Evolutionary conservation across 805 yeast genomes (phyloP), one percentile per base, ranked within the genome.

Genomic region (Saturnispora saitoi): DNA sequence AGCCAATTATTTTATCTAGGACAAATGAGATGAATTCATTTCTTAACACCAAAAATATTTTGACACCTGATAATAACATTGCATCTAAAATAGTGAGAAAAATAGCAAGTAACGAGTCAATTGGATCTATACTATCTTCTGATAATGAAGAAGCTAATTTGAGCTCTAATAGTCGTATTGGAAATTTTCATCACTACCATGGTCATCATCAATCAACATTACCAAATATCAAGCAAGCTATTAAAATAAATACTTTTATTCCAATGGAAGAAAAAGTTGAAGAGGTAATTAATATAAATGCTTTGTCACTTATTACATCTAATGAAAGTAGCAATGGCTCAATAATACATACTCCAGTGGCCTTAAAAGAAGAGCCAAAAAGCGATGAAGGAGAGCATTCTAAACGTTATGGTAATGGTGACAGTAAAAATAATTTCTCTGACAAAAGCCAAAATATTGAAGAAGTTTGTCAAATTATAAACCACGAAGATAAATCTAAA

Each of bases 21-120:
- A 30, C 37, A 9, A 41, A 40, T 2, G 45, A 46, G 14, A 32
- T 60, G 42, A 43, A 51, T 9, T 46, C 45, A 3, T 15, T 60
- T 14, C 43, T 60, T 17, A 49, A 45, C 7, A 31, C 51, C 14
- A 61, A 59, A 42, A 14, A 36, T 28, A 38, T 32, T 17, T n/a
- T 41, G 14, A 29, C 20, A 15, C 45, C 51, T 14, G 28, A 29
- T 12, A 22, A 2, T 19, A 11, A 24, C 26, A 4, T 17, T 4
- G 19, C 17, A 15, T 20, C 38, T 34, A 45, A 45, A 19, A 10
- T 19, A 19, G 32, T 46, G 10, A 39, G 34, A 37, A 46, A 46
- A 15, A 22, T 31, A 20, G 34, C 28, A 17, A 46, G 48, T 32
- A 31, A 37, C 4, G 39, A 39, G 12, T 46, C 48, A 4, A 37